phyloP scores from a whole-genome alignment of 1,284 basidiomycete species.

The Rhodotorula sp. region DNA sequence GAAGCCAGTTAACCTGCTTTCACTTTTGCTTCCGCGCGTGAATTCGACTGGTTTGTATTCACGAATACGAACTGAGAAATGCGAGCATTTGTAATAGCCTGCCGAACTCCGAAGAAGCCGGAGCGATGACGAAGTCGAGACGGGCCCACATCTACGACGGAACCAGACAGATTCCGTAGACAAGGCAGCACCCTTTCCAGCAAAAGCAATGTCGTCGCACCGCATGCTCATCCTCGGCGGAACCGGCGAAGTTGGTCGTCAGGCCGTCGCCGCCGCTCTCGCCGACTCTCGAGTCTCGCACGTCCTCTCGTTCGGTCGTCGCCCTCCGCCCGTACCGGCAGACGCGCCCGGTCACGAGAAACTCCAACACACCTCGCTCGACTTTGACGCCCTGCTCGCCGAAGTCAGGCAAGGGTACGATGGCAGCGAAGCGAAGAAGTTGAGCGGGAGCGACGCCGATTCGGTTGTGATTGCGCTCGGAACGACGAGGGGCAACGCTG shows the following conservation, averaged over 20 bases:
- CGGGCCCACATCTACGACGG: not conserved
- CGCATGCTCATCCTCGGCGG: slow-evolving; percentile 59
- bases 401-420: not conserved
- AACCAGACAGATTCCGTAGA: not conserved
- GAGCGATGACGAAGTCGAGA: no score
- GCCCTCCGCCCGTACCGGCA: slow-evolving; percentile 55
- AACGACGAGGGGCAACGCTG: slow-evolving; percentile 62
- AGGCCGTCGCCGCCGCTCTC: slow-evolving; percentile 61
- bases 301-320: slow-evolving; percentile 66
- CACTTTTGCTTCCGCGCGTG: no score
- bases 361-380: slow-evolving; percentile 59
- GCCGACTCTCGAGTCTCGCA: slow-evolving; percentile 57
- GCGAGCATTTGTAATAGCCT: no score
- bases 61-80: no score
- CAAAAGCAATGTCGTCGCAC: slow-evolving; percentile 28
- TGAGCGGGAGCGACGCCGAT: slow-evolving; percentile 63
- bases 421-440: slow-evolving; percentile 51
- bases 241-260: slow-evolving; percentile 63
- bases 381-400: slow-evolving; percentile 62
- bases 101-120: no score
- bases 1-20: no score
- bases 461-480: slow-evolving; percentile 64
- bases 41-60: no score
- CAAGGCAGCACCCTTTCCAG: not conserved
- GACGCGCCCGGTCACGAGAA: slow-evolving; percentile 51